These are phyloP conservation scores for Fusarium avenaceum DNA, from an alignment of 2,329 filamentous ascomycete genomes.

Conservation along the genomic window DNA sequence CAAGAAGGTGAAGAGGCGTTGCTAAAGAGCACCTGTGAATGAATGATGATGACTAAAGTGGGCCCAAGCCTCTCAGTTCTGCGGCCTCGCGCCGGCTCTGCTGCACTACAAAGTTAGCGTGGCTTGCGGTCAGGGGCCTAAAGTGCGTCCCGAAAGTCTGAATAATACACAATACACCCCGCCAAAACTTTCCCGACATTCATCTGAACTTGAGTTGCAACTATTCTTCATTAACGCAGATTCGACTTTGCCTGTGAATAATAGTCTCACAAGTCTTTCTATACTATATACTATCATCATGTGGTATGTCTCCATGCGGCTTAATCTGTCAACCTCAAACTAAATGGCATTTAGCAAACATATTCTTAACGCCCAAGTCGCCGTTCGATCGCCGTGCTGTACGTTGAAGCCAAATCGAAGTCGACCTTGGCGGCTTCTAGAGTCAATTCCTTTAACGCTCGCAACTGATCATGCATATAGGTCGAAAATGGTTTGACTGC, in stretches of 20 bases:
- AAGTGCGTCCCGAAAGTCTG: constrained; percentile 26
- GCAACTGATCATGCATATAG: constrained; percentile 59
- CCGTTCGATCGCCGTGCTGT: constrained; percentile 97
- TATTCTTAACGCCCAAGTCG: constrained; percentile 96
- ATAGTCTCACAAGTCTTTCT: not conserved
- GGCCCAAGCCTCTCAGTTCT: not conserved
- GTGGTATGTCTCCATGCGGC: constrained; percentile 53
- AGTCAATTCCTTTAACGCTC: not conserved
- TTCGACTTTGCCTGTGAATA: not conserved
- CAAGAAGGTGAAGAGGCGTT: constrained; percentile 16
- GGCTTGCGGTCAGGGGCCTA: constrained; percentile 23
- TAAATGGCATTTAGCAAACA: constrained; percentile 79
- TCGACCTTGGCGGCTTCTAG: not conserved
- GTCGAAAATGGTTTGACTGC: constrained; percentile 99
- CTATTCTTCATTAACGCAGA: constrained; percentile 1
- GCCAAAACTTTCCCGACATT: constrained; percentile 33
- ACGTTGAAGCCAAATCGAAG: constrained; percentile 54
- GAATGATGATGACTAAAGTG: constrained; percentile 38
- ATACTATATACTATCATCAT: constrained; percentile 39
- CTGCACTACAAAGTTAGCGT: constrained; percentile 10
- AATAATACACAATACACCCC: constrained; percentile 41
- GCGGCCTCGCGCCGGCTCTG: constrained; percentile 1
- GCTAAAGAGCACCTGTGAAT: constrained; percentile 26
- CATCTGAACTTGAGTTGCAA: constrained; percentile 19
- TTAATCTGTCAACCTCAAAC: not conserved